These are phyloP conservation scores for Grammothele lineata DNA, from an alignment of 768 basidiomycete species.

Conservation along the genomic window DNA sequence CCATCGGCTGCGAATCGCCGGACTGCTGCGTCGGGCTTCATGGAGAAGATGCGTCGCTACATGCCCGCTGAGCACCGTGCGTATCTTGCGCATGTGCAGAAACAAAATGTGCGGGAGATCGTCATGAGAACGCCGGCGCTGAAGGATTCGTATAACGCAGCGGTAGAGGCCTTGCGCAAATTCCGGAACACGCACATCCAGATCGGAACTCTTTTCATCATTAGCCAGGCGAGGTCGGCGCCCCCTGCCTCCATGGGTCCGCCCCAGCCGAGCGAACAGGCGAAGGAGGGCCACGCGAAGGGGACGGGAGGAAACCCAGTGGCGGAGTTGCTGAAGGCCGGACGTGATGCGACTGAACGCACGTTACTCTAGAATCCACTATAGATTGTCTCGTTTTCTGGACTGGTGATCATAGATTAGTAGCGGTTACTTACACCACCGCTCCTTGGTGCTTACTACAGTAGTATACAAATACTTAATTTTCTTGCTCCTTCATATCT, in stretches of 20 bases:
- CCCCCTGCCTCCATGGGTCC: conserved; percentile 36
- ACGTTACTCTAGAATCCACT: no score
- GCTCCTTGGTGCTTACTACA: no score
- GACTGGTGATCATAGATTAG: no score
- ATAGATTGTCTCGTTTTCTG: no score
- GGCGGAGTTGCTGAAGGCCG: conserved; percentile 78
- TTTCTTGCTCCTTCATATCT: no score
- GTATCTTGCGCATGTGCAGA: conserved; percentile 69
- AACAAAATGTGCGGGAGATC: conserved; percentile 59
- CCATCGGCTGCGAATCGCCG: conserved; percentile 63
- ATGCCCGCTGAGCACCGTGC: conserved; percentile 92
- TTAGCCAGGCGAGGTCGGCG: conserved; percentile 70
- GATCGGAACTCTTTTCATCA: conserved; percentile 82
- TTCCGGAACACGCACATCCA: conserved; percentile 88
- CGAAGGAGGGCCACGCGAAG: conserved; percentile 46
- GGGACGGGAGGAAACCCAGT: conserved; percentile 92
- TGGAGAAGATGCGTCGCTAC: conserved; percentile 90
- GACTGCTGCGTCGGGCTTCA: conserved; percentile 67
- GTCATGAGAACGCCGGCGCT: conserved; percentile 54
- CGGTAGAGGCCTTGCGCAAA: conserved; percentile 72
- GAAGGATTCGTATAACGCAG: conserved; percentile 74
- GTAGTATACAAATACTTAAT: no score
- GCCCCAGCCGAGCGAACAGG: not conserved
- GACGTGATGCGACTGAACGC: conserved; percentile 80
- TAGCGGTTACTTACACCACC: no score